phyloP scores from a whole-genome alignment of 2,329 filamentous ascomycete species.

The Colletotrichum destructivum region DNA sequence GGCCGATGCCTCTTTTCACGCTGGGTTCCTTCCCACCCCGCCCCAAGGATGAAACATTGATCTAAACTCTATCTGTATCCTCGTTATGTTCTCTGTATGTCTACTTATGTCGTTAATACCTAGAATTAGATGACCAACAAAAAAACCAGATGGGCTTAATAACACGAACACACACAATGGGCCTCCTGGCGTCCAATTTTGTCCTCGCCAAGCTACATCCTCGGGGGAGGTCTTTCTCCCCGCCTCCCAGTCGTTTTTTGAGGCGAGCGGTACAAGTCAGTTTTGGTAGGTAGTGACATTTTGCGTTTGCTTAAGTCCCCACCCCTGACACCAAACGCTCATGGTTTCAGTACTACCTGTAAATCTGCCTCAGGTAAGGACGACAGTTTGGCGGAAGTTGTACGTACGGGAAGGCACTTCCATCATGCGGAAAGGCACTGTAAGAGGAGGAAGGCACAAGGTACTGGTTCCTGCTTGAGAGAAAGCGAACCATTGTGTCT shows the following conservation, averaged over 20 bases:
- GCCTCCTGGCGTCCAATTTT: not conserved
- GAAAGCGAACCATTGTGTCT: not conserved
- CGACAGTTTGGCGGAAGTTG: not conserved
- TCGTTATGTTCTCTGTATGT: not conserved
- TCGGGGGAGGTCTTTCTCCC: not conserved
- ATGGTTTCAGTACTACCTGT: not conserved
- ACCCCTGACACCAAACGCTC: not conserved
- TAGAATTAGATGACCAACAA: too few relatives aligned
- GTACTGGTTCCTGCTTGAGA: not conserved
- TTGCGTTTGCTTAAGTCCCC: not conserved
- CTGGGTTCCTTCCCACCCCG: not conserved
- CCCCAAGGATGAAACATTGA: not conserved
- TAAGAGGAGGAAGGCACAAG: conserved; percentile 7
- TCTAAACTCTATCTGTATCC: not conserved
- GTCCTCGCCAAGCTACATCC: not conserved
- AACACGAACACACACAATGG: not conserved
- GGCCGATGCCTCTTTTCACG: not conserved
- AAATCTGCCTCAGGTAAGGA: not conserved
- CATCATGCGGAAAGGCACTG: not conserved
- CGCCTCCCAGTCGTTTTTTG: not conserved
- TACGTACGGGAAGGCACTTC: not conserved
- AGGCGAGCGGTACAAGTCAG: not conserved
- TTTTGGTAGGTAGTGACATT: not conserved
- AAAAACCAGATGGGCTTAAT: too few relatives aligned
- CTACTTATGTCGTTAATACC: too few relatives aligned